Evolutionary conservation across 139 green algal species (phyloP).

Genomic region (Haematococcus sp.): DNA sequence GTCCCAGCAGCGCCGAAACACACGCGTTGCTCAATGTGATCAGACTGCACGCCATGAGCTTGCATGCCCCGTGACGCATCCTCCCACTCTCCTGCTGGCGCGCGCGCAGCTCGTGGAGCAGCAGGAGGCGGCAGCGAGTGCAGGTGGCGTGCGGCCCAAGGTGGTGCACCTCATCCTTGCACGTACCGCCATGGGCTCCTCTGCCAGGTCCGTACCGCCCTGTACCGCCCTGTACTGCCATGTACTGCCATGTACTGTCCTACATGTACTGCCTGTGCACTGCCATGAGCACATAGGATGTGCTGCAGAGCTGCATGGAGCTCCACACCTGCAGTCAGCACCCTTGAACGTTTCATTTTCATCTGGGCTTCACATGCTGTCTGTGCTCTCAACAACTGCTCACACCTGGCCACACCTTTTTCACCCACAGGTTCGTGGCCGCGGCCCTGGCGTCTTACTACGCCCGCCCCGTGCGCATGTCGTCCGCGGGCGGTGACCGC

Average conservation of each 20-base stretch:
- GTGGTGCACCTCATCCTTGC: slow-evolving; percentile 72
- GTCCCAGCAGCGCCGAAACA: too few species aligned
- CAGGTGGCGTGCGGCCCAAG: not conserved
- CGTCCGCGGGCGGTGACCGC: not conserved
- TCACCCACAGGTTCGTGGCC: slow-evolving; percentile 15
- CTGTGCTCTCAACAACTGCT: not conserved
- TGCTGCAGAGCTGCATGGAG: too few species aligned
- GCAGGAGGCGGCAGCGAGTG: too few species aligned
- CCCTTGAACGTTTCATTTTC: too few species aligned
- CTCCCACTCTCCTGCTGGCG: too few species aligned
- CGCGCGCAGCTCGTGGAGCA: too few species aligned
- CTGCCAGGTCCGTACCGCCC: slow-evolving; percentile 59
- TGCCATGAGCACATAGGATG: too few species aligned
- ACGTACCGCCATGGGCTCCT: slow-evolving; percentile 66
- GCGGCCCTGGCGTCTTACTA: slow-evolving; percentile 17
- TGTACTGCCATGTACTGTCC: slow-evolving; percentile 41
- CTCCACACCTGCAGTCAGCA: too few species aligned
- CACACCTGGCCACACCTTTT: too few species aligned
- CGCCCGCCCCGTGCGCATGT: not conserved
- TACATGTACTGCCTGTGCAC: slow-evolving; percentile 1
- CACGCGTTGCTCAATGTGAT: too few species aligned
- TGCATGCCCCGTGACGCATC: too few species aligned
- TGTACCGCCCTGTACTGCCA: slow-evolving; percentile 42
- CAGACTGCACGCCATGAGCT: too few species aligned
- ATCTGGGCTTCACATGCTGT: not conserved